These are phyloP conservation scores for Buddleja alternifolia DNA, from an alignment of 257 asterid species.

Conservation along the genomic window DNA sequence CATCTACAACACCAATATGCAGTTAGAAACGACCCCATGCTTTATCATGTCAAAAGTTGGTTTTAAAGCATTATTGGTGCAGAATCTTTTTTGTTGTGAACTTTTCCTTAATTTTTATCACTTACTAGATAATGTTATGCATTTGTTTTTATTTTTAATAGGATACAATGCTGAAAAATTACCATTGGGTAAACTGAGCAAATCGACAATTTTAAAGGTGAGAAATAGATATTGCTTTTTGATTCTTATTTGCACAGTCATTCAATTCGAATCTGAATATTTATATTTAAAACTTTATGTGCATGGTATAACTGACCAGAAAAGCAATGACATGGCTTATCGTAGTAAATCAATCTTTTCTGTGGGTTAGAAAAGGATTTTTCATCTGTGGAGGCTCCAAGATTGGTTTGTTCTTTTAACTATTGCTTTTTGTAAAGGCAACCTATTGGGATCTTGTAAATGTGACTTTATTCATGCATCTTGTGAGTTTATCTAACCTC, in stretches of 20 bases:
- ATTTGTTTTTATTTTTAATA: slow-evolving; percentile 36
- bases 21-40: no score
- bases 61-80: no score
- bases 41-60: no score
- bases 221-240: slow-evolving; percentile 28
- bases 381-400: slow-evolving; percentile 9
- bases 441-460: slow-evolving; percentile 2
- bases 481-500: slow-evolving; percentile 15
- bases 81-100: no score
- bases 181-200: slow-evolving; percentile 95
- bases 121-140: neutral
- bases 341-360: slow-evolving; percentile 1
- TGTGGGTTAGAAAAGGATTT: slow-evolving; percentile 16
- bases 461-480: slow-evolving; percentile 8
- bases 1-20: no score
- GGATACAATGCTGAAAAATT: slow-evolving; percentile 96
- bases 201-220: slow-evolving; percentile 85
- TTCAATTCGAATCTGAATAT: neutral
- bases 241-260: slow-evolving; percentile 20
- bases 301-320: slow-evolving; percentile 13
- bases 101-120: neutral
- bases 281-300: neutral
- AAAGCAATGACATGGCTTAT: neutral
- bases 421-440: neutral
- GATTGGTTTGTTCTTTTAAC: neutral